Conservation (phyloP, 164 flowering plant species). For the Buxus sempervirens region DNA sequence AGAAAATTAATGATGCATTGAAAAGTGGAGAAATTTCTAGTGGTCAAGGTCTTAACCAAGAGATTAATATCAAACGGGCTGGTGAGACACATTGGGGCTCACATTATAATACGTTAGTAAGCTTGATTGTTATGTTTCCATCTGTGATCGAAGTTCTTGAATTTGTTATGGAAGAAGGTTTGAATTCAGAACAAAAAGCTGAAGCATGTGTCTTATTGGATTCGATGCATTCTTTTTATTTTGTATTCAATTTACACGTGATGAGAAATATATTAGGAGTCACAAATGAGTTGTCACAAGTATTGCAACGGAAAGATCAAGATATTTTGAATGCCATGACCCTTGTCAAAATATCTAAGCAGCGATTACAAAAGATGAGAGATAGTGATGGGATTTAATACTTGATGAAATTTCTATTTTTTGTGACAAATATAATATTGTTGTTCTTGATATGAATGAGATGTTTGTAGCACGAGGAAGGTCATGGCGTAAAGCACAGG, state of each 20-base stretch:
- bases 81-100: neutral
- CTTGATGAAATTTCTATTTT: slow-evolving; percentile 7
- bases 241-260: neutral
- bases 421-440: slow-evolving; percentile 14
- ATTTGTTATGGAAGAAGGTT: neutral
- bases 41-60: too few species aligned
- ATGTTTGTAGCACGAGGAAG: neutral
- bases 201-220: neutral
- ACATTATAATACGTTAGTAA: too few species aligned
- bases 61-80: too few species aligned
- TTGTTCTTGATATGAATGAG: neutral
- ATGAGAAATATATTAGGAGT: slow-evolving; percentile 9
- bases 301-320: slow-evolving; percentile 17
- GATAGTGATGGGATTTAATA: slow-evolving; percentile 14
- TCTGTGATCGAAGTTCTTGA: neutral
- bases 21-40: too few species aligned
- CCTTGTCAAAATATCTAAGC: slow-evolving; percentile 5
- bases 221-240: neutral
- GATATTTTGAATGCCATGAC: slow-evolving; percentile 20
- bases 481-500: neutral
- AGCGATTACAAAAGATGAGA: slow-evolving; percentile 10
- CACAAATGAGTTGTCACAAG: slow-evolving; percentile 18
- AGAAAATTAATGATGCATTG: too few species aligned
- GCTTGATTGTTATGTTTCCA: neutral
- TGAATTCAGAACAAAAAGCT: neutral